Evolutionary conservation across 2,329 filamentous ascomycete species (phyloP).

Genomic region (Fusarium euwallaceae): DNA sequence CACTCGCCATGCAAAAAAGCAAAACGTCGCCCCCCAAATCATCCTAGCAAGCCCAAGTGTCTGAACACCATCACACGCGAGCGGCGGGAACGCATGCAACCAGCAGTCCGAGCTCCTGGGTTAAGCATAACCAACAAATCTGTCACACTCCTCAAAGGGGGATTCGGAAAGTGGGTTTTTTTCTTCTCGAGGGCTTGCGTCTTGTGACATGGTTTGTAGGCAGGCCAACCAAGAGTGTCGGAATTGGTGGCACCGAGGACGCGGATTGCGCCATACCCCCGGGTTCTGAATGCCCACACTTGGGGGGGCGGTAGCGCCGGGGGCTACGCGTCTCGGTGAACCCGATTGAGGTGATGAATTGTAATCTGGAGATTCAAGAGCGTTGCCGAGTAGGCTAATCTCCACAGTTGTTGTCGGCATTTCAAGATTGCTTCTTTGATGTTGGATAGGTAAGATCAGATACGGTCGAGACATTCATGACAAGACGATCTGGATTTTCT

Average conservation of each 20-base stretch:
- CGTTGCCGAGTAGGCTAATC: neutral
- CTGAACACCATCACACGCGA: neutral
- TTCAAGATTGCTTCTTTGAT: neutral
- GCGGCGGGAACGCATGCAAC: neutral
- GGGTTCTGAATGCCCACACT: neutral
- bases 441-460: neutral
- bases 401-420: neutral
- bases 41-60: neutral
- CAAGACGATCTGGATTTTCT: neutral
- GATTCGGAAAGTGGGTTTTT: neutral
- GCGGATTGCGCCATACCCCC: slow-evolving; percentile 11
- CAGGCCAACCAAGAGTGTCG: neutral
- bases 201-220: neutral
- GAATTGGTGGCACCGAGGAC: slow-evolving; percentile 1
- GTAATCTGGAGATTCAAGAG: neutral
- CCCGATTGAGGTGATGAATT: neutral
- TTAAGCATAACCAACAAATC: slow-evolving; percentile 5
- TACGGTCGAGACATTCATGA: neutral
- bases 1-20: slow-evolving; percentile 2
- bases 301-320: neutral
- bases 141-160: neutral
- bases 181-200: neutral
- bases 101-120: neutral
- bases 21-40: slow-evolving; percentile 1
- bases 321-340: neutral